Percentiles rank a stretch among this genome's conserved stretches.
phyloP scores from a whole-genome alignment of 352 stramenopile species.

The Thalassiosira exigua region DNA sequence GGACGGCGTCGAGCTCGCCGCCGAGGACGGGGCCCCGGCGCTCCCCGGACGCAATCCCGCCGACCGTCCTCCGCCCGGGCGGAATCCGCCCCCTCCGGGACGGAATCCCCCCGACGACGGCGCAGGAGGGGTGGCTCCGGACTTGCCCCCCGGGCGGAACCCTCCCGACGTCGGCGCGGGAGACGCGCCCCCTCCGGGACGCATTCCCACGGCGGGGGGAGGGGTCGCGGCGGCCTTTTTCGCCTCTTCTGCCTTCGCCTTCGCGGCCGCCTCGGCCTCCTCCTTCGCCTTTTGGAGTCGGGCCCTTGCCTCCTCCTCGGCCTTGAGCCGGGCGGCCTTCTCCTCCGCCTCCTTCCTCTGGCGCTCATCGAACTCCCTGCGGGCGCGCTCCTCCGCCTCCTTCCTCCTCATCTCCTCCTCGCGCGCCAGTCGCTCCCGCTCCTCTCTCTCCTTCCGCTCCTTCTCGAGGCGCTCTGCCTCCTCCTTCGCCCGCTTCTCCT shows the following conservation, averaged over 20 bases:
- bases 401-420: slow-evolving; percentile 22
- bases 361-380: slow-evolving; percentile 37
- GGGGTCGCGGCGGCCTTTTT: slow-evolving; percentile 10
- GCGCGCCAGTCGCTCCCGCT: slow-evolving; percentile 23
- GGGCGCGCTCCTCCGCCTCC: slow-evolving; percentile 34
- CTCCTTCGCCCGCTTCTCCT: slow-evolving; percentile 8
- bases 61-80: slow-evolving; percentile 29
- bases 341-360: slow-evolving; percentile 40
- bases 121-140: not conserved
- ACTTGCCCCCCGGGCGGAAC: not conserved
- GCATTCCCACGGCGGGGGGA: not conserved
- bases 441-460: slow-evolving; percentile 9
- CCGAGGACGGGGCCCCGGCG: not conserved
- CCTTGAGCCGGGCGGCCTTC: slow-evolving; percentile 13
- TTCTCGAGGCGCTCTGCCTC: slow-evolving; percentile 4
- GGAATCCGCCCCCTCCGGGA: slow-evolving; percentile 26
- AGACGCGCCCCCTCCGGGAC: not conserved
- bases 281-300: slow-evolving; percentile 12
- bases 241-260: not conserved
- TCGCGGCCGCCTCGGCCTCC: not conserved
- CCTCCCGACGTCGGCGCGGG: not conserved
- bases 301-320: slow-evolving; percentile 38
- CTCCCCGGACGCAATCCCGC: slow-evolving; percentile 34
- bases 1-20: not conserved
- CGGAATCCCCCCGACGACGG: slow-evolving; percentile 26